Evolutionary conservation across 2,329 filamentous ascomycete genomes (phyloP), one percentile per base, ranked within the genome.

Genomic region (Scleromitrula shiraiana): DNA sequence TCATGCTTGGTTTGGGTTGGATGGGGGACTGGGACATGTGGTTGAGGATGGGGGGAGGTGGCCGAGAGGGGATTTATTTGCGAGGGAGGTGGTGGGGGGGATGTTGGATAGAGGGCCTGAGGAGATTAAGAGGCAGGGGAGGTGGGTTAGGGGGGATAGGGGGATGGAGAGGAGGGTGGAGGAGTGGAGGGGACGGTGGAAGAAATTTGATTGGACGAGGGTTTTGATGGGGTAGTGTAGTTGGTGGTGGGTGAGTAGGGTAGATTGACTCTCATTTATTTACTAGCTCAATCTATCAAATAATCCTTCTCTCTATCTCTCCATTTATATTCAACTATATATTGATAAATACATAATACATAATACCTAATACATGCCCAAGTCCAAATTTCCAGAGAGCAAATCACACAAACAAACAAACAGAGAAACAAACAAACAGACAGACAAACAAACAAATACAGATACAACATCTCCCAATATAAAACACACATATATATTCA

Each of bases 41-140:
- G 86, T 98, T 0, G 93, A 98, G 67, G 87, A 98, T 58, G 72
- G 81, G 23, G 76, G 80, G 41, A 74, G 82, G 42, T 98, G 93
- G 93, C 94, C 94, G 0, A 79, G 77, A 59, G 91, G 91, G 0
- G 93, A 98, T 66, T 65, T 96, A 15, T 98, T 98, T 64, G 93
- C 93, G 2, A 74, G 93, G 46, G 93, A 97, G 68, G 79, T 95
- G 6, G 73, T 98, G 30, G 93, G 89, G 0, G 93, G 91, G 2
- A 97, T 98, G 81, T 68, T 97, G 44, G 90, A 94, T 66, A 74
- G 79, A 20, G 88, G 82, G 54, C 80, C 85, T 2, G 83, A 94
- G 56, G 73, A 94, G 12, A 83, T 95, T 56, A 96, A 93, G 74
- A 85, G 82, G 66, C 90, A 97, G 67, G 93, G 91, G 1, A 73